A percentile compares a stretch with the other conserved stretches of the same genome.
Evolutionary conservation across 1,284 basidiomycete genomes (phyloP).

Genomic region (Tilletiopsis washingtonensis): DNA sequence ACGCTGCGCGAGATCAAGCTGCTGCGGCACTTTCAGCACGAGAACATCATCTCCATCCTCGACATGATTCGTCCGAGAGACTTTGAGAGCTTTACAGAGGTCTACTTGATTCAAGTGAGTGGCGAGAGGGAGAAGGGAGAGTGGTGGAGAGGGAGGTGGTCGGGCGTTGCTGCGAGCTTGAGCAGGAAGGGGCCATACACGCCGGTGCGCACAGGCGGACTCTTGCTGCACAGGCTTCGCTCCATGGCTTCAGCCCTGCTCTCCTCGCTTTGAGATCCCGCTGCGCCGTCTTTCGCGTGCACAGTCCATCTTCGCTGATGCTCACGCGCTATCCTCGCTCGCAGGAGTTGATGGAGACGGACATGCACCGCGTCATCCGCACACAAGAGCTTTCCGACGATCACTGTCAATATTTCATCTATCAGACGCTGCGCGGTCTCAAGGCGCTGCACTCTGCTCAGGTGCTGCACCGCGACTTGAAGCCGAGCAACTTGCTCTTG

Average conservation of each 20-base stretch:
- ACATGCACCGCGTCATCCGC: conserved; percentile 45
- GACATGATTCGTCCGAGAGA: conserved; percentile 48
- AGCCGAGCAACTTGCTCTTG: conserved; percentile 41
- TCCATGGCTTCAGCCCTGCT: too few species aligned
- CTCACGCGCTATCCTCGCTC: background rate
- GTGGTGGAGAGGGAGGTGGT: too few species aligned
- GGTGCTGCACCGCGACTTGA: conserved; percentile 44
- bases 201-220: too few species aligned
- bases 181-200: too few species aligned
- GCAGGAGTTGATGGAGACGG: conserved; percentile 47
- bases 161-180: too few species aligned
- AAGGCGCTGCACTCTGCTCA: conserved; percentile 46
- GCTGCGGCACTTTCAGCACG: conserved; percentile 38
- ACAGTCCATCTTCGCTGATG: background rate
- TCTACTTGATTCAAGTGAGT: conserved; percentile 61
- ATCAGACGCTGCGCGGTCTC: conserved; percentile 55
- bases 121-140: too few species aligned
- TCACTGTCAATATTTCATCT: conserved; percentile 90
- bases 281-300: too few species aligned
- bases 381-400: conserved; percentile 55
- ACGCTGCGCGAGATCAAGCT: conserved; percentile 46
- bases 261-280: background rate
- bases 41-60: conserved; percentile 41
- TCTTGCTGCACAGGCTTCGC: too few species aligned
- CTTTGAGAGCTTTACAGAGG: conserved; percentile 86